These are phyloP conservation scores for Hirsutella thompsonii DNA, from an alignment of 2,329 filamentous ascomycete genomes.

Conservation along the genomic window DNA sequence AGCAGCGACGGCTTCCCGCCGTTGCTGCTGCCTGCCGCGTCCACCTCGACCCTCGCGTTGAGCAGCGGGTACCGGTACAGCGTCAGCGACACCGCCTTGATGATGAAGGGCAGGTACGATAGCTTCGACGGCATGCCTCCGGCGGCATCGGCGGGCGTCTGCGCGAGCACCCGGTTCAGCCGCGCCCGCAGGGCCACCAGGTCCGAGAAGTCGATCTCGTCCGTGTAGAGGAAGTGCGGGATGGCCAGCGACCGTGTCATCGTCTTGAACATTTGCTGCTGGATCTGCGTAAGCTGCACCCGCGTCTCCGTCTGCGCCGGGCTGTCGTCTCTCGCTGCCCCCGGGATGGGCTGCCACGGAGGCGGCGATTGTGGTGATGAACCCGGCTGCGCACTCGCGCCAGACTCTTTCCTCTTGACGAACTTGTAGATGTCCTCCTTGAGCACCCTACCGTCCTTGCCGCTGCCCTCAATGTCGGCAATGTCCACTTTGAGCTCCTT, in stretches of 20 bases:
- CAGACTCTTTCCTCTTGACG: conserved; percentile 38
- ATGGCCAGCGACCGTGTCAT: conserved; percentile 90
- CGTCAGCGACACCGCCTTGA: conserved; percentile 86
- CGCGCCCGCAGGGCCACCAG: conserved; percentile 60
- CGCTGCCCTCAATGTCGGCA: conserved; percentile 65
- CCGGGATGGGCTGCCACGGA: background rate
- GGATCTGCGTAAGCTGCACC: conserved; percentile 61
- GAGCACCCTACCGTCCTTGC: conserved; percentile 77
- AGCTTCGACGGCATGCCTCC: conserved; percentile 43
- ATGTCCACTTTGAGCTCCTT: conserved; percentile 74
- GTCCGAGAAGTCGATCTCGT: conserved; percentile 71
- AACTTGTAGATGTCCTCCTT: conserved; percentile 84
- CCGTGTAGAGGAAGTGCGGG: conserved; percentile 90
- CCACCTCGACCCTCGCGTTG: conserved; percentile 68
- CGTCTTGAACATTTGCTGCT: conserved; percentile 90
- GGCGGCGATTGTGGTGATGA: background rate
- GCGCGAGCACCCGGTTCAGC: conserved; percentile 53
- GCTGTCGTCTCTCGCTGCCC: conserved; percentile 8
- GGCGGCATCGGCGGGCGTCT: conserved; percentile 24
- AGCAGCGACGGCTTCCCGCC: conserved; percentile 60
- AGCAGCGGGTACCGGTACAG: conserved; percentile 73
- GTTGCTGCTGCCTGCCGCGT: too few species aligned
- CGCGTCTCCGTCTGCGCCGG: conserved; percentile 52
- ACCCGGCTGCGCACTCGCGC: conserved; percentile 7
- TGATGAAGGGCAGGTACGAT: conserved; percentile 85